These are phyloP conservation scores for Cutaneotrichosporon sp. DNA, from an alignment of 1,284 basidiomycete genomes.

Conservation along the genomic window DNA sequence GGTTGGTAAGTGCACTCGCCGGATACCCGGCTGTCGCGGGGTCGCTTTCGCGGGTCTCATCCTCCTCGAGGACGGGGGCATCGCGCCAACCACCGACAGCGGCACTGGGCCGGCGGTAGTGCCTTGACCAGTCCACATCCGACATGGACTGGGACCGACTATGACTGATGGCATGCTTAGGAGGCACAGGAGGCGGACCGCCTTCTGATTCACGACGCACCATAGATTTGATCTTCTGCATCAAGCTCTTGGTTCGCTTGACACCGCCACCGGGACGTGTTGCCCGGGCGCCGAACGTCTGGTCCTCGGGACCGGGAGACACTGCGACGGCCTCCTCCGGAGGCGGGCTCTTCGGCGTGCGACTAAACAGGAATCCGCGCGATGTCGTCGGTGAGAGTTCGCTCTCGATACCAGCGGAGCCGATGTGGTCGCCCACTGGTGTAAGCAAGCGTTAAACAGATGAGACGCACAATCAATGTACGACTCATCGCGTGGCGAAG, in stretches of 20 bases:
- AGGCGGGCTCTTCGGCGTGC: constrained; percentile 11
- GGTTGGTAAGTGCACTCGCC: neutral
- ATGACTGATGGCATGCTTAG: neutral
- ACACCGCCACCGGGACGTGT: constrained; percentile 29
- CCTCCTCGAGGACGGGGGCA: constrained; percentile 9
- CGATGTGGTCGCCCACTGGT: constrained; percentile 23
- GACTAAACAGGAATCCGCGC: constrained; percentile 26
- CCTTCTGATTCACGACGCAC: constrained; percentile 34
- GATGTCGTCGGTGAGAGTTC: no score
- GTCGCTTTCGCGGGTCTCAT: neutral
- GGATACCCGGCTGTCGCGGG: neutral
- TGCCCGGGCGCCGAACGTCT: neutral
- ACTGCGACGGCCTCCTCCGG: constrained; percentile 4
- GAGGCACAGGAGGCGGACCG: neutral
- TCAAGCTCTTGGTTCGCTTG: constrained; percentile 49
- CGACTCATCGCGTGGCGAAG: constrained; percentile 37
- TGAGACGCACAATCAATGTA: constrained; percentile 3
- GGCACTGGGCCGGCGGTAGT: neutral
- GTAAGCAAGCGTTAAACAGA: neutral
- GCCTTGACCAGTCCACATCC: constrained; percentile 10
- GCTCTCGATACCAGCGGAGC: no score
- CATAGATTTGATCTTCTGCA: constrained; percentile 51
- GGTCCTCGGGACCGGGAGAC: neutral
- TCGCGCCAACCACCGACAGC: constrained; percentile 2
- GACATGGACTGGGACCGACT: constrained; percentile 24